Percentiles rank a stretch among this genome's conserved stretches.
Conservation (phyloP, 1,139 yeast genomes). For the Zygoascus hellenicus region DNA sequence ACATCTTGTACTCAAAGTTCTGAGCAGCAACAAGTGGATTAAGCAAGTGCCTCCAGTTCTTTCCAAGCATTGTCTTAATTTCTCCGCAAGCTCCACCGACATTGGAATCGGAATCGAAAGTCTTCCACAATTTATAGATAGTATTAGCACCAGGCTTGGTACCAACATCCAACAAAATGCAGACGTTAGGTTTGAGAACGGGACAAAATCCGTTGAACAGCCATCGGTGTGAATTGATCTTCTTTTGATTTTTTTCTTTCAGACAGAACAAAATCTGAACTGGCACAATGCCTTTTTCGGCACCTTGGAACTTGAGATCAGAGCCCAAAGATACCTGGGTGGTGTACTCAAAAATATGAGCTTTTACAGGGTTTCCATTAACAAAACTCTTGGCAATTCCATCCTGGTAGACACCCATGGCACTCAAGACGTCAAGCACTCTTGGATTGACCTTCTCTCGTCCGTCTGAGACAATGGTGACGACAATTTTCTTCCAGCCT, state of each 20-base stretch:
- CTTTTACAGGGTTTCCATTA: conserved; percentile 81
- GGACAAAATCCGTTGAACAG: conserved; percentile 90
- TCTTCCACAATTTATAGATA: conserved; percentile 90
- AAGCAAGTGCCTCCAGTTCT: conserved; percentile 66
- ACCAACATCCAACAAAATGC: conserved; percentile 83
- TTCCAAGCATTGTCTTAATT: conserved; percentile 89
- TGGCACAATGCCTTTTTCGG: conserved; percentile 81
- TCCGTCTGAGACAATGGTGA: conserved; percentile 87
- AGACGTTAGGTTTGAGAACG: conserved; percentile 78
- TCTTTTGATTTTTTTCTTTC: conserved; percentile 82
- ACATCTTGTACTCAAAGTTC: conserved; percentile 77
- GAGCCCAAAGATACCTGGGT: conserved; percentile 84
- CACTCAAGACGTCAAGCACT: conserved; percentile 78
- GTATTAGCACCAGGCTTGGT: conserved; percentile 84
- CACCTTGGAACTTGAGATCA: conserved; percentile 71
- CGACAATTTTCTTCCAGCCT: conserved; percentile 94
- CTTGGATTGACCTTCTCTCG: conserved; percentile 79
- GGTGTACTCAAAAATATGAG: conserved; percentile 91
- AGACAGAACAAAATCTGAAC: conserved; percentile 87
- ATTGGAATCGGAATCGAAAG: conserved; percentile 89
- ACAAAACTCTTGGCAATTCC: conserved; percentile 93
- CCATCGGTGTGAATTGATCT: conserved; percentile 95
- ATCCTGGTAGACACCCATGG: conserved; percentile 93
- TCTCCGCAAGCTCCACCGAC: conserved; percentile 99
- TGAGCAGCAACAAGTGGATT: conserved; percentile 88